phyloP scores from a whole-genome alignment of 108 stramenopile genomes.

The Nannochloropsis granulata region DNA sequence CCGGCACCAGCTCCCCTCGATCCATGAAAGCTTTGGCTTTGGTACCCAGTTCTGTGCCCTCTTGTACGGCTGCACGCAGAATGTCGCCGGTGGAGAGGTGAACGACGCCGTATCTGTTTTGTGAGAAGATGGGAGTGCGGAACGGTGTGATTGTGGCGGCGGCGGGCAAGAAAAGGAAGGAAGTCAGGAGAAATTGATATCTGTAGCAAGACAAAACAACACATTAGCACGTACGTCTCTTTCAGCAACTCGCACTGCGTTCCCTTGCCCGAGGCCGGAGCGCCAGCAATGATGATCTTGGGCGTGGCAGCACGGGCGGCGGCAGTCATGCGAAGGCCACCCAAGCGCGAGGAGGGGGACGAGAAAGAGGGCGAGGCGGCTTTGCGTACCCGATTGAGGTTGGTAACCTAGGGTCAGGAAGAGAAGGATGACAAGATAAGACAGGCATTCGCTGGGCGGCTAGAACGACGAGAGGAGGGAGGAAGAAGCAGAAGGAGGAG shows the following conservation, averaged over 20 bases:
- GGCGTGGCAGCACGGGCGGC: neutral
- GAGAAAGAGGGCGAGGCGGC: neutral
- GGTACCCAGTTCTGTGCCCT: slow-evolving; percentile 55
- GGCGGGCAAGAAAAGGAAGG: too few relatives aligned
- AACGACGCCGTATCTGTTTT: slow-evolving; percentile 50
- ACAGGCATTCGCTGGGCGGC: neutral
- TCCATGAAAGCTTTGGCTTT: slow-evolving; percentile 73
- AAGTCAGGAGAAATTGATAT: too few relatives aligned
- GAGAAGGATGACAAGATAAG: too few relatives aligned
- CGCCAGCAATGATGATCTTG: slow-evolving; percentile 69
- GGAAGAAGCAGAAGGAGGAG: neutral
- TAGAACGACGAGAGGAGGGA: neutral
- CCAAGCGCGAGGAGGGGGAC: neutral
- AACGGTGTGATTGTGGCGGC: neutral
- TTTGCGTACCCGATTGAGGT: too few relatives aligned
- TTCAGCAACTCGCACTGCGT: slow-evolving; percentile 44
- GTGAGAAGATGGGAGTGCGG: slow-evolving; percentile 2
- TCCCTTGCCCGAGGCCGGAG: slow-evolving; percentile 90
- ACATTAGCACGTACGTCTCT: slow-evolving; percentile 1
- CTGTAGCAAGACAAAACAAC: too few relatives aligned
- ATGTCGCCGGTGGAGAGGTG: slow-evolving; percentile 85
- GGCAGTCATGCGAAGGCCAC: neutral
- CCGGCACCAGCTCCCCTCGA: slow-evolving; percentile 78
- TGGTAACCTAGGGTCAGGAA: too few relatives aligned
- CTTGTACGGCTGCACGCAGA: slow-evolving; percentile 66